phyloP scores from a whole-genome alignment of 352 stramenopile species.

The Pseudoperonospora humuli region DNA sequence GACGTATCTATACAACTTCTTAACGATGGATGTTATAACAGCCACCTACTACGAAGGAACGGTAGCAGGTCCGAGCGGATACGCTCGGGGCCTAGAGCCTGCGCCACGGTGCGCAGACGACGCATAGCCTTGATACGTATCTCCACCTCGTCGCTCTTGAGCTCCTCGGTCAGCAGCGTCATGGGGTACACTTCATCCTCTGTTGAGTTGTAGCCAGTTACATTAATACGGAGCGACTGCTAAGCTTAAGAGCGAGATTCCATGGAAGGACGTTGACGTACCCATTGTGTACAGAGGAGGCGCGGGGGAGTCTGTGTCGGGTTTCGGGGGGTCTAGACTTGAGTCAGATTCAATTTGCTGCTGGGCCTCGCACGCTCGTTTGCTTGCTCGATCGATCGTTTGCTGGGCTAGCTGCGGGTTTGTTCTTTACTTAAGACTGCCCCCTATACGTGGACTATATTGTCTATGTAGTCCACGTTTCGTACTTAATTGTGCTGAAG shows the following conservation, averaged over 20 bases:
- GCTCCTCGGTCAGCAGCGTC: constrained; percentile 88
- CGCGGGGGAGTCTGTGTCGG: constrained; percentile 1
- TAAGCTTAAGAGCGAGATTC: background rate
- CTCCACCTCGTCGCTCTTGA: constrained; percentile 88
- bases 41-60: constrained; percentile 65
- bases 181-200: constrained; percentile 84
- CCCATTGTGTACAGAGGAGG: constrained; percentile 15
- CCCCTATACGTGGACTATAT: background rate
- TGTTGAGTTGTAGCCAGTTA: no score
- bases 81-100: constrained; percentile 82
- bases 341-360: no score
- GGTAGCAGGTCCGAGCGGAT: constrained; percentile 81
- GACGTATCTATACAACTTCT: background rate
- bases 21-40: constrained; percentile 6
- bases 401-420: constrained; percentile 9
- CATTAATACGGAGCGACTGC: background rate
- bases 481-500: background rate
- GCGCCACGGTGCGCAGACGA: constrained; percentile 85
- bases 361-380: no score
- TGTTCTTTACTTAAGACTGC: constrained; percentile 1
- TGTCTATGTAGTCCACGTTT: background rate
- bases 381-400: constrained; percentile 13
- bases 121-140: constrained; percentile 92
- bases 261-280: background rate
- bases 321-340: no score